A percentile compares a stretch with the other conserved stretches of the same genome.
Conservation (phyloP, 495 filamentous ascomycete genomes). For the Xylaria flabelliformis region DNA sequence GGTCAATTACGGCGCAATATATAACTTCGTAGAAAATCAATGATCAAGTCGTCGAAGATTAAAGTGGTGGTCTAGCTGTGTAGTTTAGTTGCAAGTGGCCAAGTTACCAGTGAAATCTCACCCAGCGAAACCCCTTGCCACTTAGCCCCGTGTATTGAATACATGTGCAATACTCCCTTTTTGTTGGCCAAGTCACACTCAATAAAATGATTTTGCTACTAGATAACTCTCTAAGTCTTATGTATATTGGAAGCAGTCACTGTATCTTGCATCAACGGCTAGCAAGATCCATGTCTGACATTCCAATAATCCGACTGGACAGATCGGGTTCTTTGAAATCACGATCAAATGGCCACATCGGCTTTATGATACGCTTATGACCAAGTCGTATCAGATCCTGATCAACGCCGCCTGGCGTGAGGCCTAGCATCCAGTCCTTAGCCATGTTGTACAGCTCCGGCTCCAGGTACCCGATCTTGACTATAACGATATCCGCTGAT, state of each 20-base stretch:
- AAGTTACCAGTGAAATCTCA: too few relatives aligned
- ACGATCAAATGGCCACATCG: slow-evolving; percentile 64
- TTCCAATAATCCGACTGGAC: slow-evolving; percentile 48
- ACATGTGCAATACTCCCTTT: too few relatives aligned
- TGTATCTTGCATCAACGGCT: background rate
- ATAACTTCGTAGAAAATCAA: too few relatives aligned
- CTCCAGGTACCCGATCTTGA: slow-evolving; percentile 67
- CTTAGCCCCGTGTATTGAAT: too few relatives aligned
- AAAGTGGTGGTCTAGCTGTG: too few relatives aligned
- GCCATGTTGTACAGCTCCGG: slow-evolving; percentile 64
- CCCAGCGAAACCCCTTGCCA: too few relatives aligned
- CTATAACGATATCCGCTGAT: slow-evolving; percentile 58
- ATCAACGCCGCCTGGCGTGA: slow-evolving; percentile 63
- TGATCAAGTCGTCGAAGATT: too few relatives aligned
- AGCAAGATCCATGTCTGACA: slow-evolving; percentile 47
- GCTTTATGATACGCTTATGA: slow-evolving; percentile 55
- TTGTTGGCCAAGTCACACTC: background rate
- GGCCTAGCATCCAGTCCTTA: slow-evolving; percentile 59
- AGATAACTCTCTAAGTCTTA: background rate
- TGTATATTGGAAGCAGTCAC: background rate
- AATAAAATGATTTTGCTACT: slow-evolving; percentile 3
- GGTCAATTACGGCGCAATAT: too few relatives aligned
- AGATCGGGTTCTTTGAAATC: slow-evolving; percentile 50
- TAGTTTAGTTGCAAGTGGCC: too few relatives aligned
- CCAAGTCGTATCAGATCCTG: slow-evolving; percentile 59